These are phyloP conservation scores for Suillus brevipes DNA, from an alignment of 768 basidiomycete species.

Conservation along the genomic window DNA sequence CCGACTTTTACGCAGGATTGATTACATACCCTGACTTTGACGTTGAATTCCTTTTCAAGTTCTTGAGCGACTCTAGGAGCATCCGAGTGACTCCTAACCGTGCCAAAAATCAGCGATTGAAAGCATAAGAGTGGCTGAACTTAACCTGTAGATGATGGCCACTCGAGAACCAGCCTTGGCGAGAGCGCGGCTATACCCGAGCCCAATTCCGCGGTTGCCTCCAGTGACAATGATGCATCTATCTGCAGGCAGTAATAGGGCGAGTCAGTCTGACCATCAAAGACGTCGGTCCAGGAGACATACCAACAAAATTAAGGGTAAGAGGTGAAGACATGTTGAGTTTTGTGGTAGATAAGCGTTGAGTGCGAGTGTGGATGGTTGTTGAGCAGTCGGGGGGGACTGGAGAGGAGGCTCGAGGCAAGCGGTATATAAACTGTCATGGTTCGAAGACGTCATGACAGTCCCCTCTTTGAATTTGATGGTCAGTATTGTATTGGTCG, in stretches of 20 bases:
- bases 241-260: constrained; percentile 21
- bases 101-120: not conserved
- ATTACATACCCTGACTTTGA: constrained; percentile 38
- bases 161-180: constrained; percentile 58
- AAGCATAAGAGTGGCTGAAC: not conserved
- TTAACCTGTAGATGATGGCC: constrained; percentile 60
- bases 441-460: not conserved
- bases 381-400: not conserved
- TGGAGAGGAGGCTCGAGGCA: not conserved
- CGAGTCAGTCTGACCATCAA: not conserved
- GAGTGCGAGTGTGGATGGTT: not conserved
- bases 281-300: not conserved
- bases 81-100: constrained; percentile 44
- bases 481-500: not conserved
- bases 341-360: not conserved
- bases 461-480: constrained; percentile 6
- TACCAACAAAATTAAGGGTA: not conserved
- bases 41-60: constrained; percentile 48
- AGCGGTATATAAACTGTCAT: not conserved
- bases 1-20: not conserved
- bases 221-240: constrained; percentile 61
- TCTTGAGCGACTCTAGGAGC: constrained; percentile 48
- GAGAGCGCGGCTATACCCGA: constrained; percentile 51
- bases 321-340: not conserved
- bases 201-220: constrained; percentile 62